Evolutionary conservation across 768 basidiomycete species (phyloP).

Genomic region (Collybia mongolica): DNA sequence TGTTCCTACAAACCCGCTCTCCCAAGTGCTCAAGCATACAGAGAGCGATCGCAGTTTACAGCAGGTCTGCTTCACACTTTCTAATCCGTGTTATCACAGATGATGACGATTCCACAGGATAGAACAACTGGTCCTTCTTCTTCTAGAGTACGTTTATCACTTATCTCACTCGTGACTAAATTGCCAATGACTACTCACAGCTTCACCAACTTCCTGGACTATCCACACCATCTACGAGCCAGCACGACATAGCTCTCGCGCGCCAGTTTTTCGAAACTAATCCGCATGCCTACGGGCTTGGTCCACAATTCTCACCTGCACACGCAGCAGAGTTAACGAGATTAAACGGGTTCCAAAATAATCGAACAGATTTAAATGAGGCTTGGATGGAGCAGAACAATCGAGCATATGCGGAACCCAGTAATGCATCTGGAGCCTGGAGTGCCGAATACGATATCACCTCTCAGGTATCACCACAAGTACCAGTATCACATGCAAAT

Average conservation of each 20-base stretch:
- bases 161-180: neutral
- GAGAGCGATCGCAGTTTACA: constrained; percentile 88
- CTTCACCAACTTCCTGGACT: constrained; percentile 74
- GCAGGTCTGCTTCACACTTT: constrained; percentile 48
- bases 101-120: constrained; percentile 46
- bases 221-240: constrained; percentile 44
- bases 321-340: constrained; percentile 19
- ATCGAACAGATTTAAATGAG: constrained; percentile 40
- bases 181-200: constrained; percentile 31
- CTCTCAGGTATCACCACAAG: constrained; percentile 20
- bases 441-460: constrained; percentile 50
- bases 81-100: no score
- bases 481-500: constrained; percentile 32
- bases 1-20: constrained; percentile 78
- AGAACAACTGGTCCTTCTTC: constrained; percentile 72
- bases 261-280: constrained; percentile 73
- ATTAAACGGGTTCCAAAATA: constrained; percentile 18
- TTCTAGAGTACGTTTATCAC: constrained; percentile 47
- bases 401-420: neutral
- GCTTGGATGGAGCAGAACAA: constrained; percentile 57
- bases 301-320: constrained; percentile 17
- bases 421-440: constrained; percentile 37
- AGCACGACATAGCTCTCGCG: constrained; percentile 72
- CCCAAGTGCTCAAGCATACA: constrained; percentile 87
- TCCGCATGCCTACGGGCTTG: constrained; percentile 27